Evolutionary conservation across 2,329 filamentous ascomycete species (phyloP).

Genomic region (Albophoma yamanashiensis): DNA sequence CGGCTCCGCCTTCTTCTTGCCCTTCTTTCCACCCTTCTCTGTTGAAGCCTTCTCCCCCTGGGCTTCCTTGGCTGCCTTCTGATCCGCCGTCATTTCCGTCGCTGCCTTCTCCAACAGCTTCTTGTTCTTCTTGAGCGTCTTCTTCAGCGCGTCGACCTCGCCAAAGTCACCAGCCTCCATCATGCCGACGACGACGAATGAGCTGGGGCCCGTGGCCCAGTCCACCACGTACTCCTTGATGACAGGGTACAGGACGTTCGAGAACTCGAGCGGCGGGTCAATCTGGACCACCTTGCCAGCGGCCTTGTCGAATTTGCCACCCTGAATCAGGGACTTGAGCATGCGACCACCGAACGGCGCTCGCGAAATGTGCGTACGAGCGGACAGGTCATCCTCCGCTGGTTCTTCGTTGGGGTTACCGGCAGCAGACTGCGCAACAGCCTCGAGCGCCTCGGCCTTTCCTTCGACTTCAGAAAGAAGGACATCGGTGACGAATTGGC

Average conservation of each 20-base stretch:
- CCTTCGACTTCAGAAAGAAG: slow-evolving; percentile 68
- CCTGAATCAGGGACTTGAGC: slow-evolving; percentile 84
- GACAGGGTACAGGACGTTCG: slow-evolving; percentile 67
- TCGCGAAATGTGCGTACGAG: slow-evolving; percentile 46
- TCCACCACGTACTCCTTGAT: slow-evolving; percentile 64
- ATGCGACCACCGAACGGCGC: slow-evolving; percentile 62
- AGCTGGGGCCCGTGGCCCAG: slow-evolving; percentile 81
- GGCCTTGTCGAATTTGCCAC: slow-evolving; percentile 72
- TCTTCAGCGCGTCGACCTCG: slow-evolving; percentile 54
- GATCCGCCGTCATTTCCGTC: slow-evolving; percentile 43
- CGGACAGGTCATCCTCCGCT: slow-evolving; percentile 28
- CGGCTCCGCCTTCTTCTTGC: slow-evolving; percentile 31
- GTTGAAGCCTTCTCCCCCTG: slow-evolving; percentile 32
- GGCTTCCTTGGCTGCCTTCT: slow-evolving; percentile 39
- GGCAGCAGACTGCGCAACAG: slow-evolving; percentile 53
- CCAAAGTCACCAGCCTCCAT: slow-evolving; percentile 65
- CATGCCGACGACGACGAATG: slow-evolving; percentile 76
- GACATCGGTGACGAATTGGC: slow-evolving; percentile 75
- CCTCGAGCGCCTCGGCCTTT: slow-evolving; percentile 62
- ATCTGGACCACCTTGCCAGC: slow-evolving; percentile 60
- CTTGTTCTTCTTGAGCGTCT: slow-evolving; percentile 62
- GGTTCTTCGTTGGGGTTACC: slow-evolving; percentile 37
- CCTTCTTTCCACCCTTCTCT: slow-evolving; percentile 30
- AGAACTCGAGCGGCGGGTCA: slow-evolving; percentile 71
- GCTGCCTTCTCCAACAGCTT: slow-evolving; percentile 60